Evolutionary conservation across 441 rosid genomes (phyloP).

Genomic region (Biscutella laevigata): DNA sequence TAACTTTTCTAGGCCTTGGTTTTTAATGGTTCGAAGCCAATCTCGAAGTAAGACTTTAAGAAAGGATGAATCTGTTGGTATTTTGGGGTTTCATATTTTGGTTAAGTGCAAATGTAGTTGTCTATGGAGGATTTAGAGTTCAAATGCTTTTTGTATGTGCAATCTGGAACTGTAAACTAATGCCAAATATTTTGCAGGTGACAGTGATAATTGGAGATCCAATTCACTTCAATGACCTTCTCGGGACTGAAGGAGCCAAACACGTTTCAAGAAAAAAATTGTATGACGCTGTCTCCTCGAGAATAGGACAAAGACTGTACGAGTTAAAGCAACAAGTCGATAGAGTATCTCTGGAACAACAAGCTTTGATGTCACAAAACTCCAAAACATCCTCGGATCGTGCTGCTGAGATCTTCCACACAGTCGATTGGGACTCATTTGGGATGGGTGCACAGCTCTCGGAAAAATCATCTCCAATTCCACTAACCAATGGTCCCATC

Average conservation of each 20-base stretch:
- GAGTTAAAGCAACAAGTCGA: slow-evolving; percentile 62
- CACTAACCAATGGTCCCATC: too few relatives aligned
- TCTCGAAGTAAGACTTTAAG: background rate
- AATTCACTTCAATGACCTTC: slow-evolving; percentile 59
- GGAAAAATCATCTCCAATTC: slow-evolving; percentile 23
- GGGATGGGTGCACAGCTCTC: slow-evolving; percentile 32
- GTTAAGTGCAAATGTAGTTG: background rate
- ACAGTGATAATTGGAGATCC: slow-evolving; percentile 81
- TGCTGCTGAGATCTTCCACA: slow-evolving; percentile 38
- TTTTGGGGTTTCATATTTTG: background rate
- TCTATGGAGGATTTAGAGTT: background rate
- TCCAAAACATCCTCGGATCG: slow-evolving; percentile 19
- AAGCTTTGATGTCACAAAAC: slow-evolving; percentile 14
- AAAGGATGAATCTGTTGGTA: background rate
- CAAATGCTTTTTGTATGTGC: background rate
- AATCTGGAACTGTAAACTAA: background rate
- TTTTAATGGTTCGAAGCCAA: background rate
- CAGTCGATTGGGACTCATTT: slow-evolving; percentile 52
- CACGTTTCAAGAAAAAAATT: slow-evolving; percentile 51
- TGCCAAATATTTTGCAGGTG: slow-evolving; percentile 39
- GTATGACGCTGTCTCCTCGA: slow-evolving; percentile 73
- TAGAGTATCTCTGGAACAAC: slow-evolving; percentile 43
- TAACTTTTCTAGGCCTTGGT: background rate
- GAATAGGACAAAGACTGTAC: slow-evolving; percentile 51
- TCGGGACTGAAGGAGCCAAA: slow-evolving; percentile 34